Evolutionary conservation across 108 stramenopile species (phyloP), one percentile per base, ranked within the genome.

Genomic region (Skeletonema tropicum): DNA sequence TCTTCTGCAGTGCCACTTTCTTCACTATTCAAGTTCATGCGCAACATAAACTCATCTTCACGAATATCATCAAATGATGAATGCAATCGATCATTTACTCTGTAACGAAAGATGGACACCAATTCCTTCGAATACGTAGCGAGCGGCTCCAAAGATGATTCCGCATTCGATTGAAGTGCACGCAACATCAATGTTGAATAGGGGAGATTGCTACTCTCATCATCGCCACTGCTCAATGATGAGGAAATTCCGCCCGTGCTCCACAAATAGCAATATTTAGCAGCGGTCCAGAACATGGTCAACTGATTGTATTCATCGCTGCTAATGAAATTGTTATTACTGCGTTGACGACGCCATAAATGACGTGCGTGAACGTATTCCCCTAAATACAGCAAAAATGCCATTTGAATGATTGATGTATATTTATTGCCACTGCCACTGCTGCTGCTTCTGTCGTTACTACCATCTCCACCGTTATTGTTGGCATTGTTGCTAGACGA

Each of bases 351-450:
- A 60, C 75, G 64, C 76, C 79, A 84, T 32, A 80, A 66, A 67
- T 84, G 79, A 36, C 69, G 69, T 17, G 75, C 83, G 70, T 84
- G 83, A 26, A 32, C 55, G 15, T 80, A 84, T 48, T 84, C 83
- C 19, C 72, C 76, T 61, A 84, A 65, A 75, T 76, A 72, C 3
- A 84, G 61, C 45, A 83, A 57, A 35, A 75, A 61, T 5, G 83
- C 83, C 83, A 83, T 83, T 66, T 83, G 63, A 30, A 72, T 68
- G 32, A 83, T 74, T 29, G 67, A 32, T 38, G 68, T 12, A 32
- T 52, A 46, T 9, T 73, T 66, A 48, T 63, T 72, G 21, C 2
- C 19, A 33, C 15, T 59, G 33, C 26, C 25, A 33, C 3, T 11
- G 19, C 25, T 41, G 6, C 39, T 15, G n/a, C 35, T 17, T 39